These are phyloP conservation scores for Blastocystis sp. DNA, from an alignment of 352 stramenopile genomes.

Conservation along the genomic window DNA sequence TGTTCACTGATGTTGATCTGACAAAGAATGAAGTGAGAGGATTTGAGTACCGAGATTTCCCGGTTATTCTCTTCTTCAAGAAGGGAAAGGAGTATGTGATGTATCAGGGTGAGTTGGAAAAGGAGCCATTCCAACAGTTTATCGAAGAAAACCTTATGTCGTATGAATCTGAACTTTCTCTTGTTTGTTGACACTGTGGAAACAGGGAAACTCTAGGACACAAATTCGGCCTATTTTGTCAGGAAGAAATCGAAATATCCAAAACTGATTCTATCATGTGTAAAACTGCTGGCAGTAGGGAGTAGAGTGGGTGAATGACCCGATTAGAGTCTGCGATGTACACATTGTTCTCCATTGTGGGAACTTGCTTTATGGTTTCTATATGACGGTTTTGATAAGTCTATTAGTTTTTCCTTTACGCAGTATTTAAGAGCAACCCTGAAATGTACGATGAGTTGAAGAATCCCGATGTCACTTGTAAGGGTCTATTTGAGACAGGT, in stretches of 20 bases:
- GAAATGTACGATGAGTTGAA: conserved; percentile 50
- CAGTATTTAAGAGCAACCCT: conserved; percentile 47
- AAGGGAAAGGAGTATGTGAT: conserved; percentile 22
- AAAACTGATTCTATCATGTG: conserved; percentile 2
- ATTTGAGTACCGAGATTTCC: conserved; percentile 4
- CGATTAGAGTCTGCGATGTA: conserved; percentile 35
- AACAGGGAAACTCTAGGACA: not conserved
- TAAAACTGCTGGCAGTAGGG: conserved; percentile 20
- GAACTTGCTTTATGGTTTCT: conserved; percentile 48
- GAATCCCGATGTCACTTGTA: conserved; percentile 42
- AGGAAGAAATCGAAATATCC: not conserved
- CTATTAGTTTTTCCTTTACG: conserved; percentile 50
- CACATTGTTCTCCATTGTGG: conserved; percentile 52
- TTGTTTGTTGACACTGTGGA: conserved; percentile 39
- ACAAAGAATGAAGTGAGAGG: conserved; percentile 48
- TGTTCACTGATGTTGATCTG: conserved; percentile 6
- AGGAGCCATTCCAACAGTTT: not conserved
- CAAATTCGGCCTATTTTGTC: conserved; percentile 27
- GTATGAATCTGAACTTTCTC: conserved; percentile 3
- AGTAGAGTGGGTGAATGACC: not conserved
- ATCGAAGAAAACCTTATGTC: not conserved
- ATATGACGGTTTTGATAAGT: too few species aligned
- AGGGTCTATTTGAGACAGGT: conserved; percentile 43
- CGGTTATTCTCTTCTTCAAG: conserved; percentile 8
- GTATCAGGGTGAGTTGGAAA: not conserved